These are phyloP conservation scores for Strobilomyces echinocephalus DNA, from an alignment of 768 basidiomycete genomes.

Conservation along the genomic window DNA sequence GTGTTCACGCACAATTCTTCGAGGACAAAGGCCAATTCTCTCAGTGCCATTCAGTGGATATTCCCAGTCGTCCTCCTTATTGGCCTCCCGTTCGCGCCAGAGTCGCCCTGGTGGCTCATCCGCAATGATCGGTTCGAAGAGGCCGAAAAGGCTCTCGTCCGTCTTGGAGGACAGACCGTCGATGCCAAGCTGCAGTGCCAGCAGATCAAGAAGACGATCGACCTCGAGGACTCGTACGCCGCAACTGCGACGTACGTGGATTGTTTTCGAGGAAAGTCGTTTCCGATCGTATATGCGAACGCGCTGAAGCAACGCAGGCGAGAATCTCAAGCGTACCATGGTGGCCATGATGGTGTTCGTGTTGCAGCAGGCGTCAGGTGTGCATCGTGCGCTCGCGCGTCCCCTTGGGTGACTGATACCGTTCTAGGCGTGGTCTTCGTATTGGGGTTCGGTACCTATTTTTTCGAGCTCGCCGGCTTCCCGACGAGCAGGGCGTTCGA, in stretches of 20 bases:
- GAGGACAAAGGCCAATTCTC: not conserved
- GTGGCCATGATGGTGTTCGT: constrained; percentile 31
- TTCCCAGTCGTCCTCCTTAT: constrained; percentile 29
- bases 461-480: constrained; percentile 35
- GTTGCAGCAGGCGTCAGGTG: constrained; percentile 25
- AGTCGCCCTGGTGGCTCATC: constrained; percentile 4
- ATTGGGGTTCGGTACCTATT: constrained; percentile 30
- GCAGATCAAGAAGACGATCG: constrained; percentile 29
- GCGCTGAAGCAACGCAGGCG: not conserved
- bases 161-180: constrained; percentile 20
- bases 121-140: not conserved
- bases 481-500: constrained; percentile 26
- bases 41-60: constrained; percentile 31
- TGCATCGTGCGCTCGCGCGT: not conserved
- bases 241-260: constrained; percentile 27
- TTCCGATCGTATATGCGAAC: not conserved
- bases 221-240: constrained; percentile 27
- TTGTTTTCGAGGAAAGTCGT: constrained; percentile 27
- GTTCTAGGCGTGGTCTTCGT: constrained; percentile 24
- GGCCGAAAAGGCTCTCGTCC: not conserved
- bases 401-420: not conserved
- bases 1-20: not conserved
- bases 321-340: constrained; percentile 20
- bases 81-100: constrained; percentile 30
- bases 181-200: constrained; percentile 20